Evolutionary conservation across 306 rosid genomes (phyloP), one percentile per base, ranked within the genome.

Genomic region (Begonia fuchsioides): DNA sequence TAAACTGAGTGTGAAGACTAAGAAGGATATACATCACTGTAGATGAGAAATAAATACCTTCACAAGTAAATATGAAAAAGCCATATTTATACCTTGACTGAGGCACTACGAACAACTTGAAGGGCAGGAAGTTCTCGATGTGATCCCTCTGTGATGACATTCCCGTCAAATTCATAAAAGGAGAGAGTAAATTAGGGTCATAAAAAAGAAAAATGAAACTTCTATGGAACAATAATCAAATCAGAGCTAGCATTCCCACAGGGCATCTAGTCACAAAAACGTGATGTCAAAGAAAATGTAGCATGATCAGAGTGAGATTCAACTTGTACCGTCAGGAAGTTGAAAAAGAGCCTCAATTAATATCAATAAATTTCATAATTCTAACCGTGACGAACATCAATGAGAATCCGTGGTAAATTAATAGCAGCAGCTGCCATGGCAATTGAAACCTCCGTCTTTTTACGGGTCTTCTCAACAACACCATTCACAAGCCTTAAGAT

Each of bases 41-140:
- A 32, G 50, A 15, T 44, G 26, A 44, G 35, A 8, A 26, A 26
- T 26, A 8, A 26, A 2, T 26, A 26, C 35, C 35, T 26, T 26
- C 35, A 26, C 8, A 26, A 26, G 35, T 26, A 6, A 26, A 26
- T 26, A 26, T 5, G 35, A 4, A 26, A 26, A 26, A 26, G 35
- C 8, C 35, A 26, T 26, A 41, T 41, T 41, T 68, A 43, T 64
- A 85, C 98, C 86, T 75, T 75, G 51, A 57, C 35, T 7, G 96
- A 79, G 66, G 86, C 93, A 39, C 59, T 56, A 13, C 82, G 94
- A 56, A 68, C 83, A 53, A 82, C 67, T 61, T 68, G 75, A 47
- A 86, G 96, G 1, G 94, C 66, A 0, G 98, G 96, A 77, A 92
- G 94, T 56, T 74, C 94, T 15, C 94, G 94, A 62, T 92, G 98